These are phyloP conservation scores for Brassica hybrid DNA, from an alignment of 441 rosid species.

Conservation along the genomic window DNA sequence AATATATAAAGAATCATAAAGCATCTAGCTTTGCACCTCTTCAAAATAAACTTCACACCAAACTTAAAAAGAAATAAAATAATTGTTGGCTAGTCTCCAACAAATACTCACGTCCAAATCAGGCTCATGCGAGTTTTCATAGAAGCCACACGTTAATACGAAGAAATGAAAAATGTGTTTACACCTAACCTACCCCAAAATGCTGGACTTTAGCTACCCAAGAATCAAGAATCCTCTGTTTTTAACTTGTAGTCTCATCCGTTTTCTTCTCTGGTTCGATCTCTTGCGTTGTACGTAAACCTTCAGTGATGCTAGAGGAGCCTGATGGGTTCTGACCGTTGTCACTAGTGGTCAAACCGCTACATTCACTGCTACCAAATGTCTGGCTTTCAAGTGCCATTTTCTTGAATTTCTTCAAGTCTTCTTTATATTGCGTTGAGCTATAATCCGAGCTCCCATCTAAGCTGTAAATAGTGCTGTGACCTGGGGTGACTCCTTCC, in stretches of 20 bases:
- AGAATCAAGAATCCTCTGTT: constrained; percentile 21
- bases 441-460: constrained; percentile 55
- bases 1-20: neutral
- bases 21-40: neutral
- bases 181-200: constrained; percentile 28
- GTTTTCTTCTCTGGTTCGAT: constrained; percentile 19
- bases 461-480: constrained; percentile 48
- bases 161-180: constrained; percentile 17
- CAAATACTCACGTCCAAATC: neutral
- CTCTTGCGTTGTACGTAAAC: constrained; percentile 31
- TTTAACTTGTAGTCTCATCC: neutral
- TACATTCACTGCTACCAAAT: constrained; percentile 48
- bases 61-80: neutral
- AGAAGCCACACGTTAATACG: constrained; percentile 24
- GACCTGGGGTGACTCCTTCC: constrained; percentile 55
- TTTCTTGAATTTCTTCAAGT: constrained; percentile 56
- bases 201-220: constrained; percentile 4
- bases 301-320: constrained; percentile 39
- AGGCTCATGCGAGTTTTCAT: neutral
- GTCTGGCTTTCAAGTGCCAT: constrained; percentile 55
- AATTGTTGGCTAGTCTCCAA: neutral
- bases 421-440: constrained; percentile 56
- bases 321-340: constrained; percentile 29
- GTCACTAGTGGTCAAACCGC: constrained; percentile 28
- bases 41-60: neutral